Conservation (phyloP, 805 yeast species). For the Yarrowia porcina region DNA sequence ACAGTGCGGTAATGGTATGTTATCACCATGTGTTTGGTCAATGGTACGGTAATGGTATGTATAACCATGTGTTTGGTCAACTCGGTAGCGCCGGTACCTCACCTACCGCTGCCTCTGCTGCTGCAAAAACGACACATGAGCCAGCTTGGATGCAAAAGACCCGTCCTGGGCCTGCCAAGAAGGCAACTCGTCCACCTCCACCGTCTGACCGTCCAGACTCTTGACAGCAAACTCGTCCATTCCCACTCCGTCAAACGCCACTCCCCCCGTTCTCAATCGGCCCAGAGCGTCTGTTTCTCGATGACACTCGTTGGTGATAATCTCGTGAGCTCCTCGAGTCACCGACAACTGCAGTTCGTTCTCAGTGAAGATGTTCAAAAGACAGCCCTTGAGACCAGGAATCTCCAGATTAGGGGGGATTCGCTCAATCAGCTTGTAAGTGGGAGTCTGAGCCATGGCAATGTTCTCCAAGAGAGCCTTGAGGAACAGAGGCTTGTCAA, state of each 20-base stretch:
- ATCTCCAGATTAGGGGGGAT: conserved; percentile 63
- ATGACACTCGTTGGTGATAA: conserved; percentile 48
- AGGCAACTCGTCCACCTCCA: background rate
- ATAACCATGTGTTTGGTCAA: no score
- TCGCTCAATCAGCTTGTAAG: conserved; percentile 48
- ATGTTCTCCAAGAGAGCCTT: conserved; percentile 63
- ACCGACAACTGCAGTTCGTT: conserved; percentile 52
- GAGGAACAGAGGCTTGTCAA: conserved; percentile 71
- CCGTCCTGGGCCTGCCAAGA: conserved; percentile 21
- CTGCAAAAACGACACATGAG: conserved; percentile 4
- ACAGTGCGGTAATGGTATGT: no score
- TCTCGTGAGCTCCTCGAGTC: conserved; percentile 53
- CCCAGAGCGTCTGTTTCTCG: conserved; percentile 8
- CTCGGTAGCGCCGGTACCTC: no score
- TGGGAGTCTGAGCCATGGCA: conserved; percentile 46
- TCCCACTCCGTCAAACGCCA: background rate
- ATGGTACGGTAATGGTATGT: no score
- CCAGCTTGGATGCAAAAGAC: conserved; percentile 17
- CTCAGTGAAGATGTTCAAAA: conserved; percentile 60
- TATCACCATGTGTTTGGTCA: no score
- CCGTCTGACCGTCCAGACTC: background rate
- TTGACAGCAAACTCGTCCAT: conserved; percentile 1
- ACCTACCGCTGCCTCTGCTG: conserved; percentile 6
- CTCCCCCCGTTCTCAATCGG: background rate
- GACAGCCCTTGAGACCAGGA: conserved; percentile 58